Conservation (phyloP, 306 rosid species). For the Sophora flavescens region DNA sequence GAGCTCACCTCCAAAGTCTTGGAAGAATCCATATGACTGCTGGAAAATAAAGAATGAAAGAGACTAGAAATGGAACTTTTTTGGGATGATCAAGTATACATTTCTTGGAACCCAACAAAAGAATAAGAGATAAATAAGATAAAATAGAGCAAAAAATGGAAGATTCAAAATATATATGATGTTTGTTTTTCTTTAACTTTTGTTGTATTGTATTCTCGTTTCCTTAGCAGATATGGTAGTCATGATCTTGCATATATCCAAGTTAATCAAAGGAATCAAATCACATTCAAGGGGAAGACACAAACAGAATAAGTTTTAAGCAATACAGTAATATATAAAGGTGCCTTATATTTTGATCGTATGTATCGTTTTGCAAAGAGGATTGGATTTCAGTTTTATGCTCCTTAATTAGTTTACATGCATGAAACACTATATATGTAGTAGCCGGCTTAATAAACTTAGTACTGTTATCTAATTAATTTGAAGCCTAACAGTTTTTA, state of each 20-base stretch:
- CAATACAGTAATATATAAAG: background rate
- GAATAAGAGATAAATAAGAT: background rate
- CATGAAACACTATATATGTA: background rate
- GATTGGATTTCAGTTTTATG: background rate
- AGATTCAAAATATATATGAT: background rate
- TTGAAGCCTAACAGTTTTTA: background rate
- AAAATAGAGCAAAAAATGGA: background rate
- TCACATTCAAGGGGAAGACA: background rate
- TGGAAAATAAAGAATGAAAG: constrained; percentile 46
- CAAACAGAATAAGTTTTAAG: background rate
- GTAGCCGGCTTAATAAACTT: background rate
- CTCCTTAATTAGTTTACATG: constrained; percentile 1
- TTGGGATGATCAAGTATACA: constrained; percentile 23
- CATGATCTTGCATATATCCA: constrained; percentile 1
- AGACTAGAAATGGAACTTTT: constrained; percentile 42
- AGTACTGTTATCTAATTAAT: background rate
- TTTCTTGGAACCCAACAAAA: constrained; percentile 20
- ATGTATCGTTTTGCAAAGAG: background rate
- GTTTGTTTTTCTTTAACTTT: background rate
- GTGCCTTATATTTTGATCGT: background rate
- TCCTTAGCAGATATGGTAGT: background rate
- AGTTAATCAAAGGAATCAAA: background rate
- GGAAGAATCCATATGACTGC: constrained; percentile 34
- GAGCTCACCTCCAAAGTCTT: constrained; percentile 30
- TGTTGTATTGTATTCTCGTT: background rate